Evolutionary conservation across 345 rosid species (phyloP).

Genomic region (Euclidium syriacum): DNA sequence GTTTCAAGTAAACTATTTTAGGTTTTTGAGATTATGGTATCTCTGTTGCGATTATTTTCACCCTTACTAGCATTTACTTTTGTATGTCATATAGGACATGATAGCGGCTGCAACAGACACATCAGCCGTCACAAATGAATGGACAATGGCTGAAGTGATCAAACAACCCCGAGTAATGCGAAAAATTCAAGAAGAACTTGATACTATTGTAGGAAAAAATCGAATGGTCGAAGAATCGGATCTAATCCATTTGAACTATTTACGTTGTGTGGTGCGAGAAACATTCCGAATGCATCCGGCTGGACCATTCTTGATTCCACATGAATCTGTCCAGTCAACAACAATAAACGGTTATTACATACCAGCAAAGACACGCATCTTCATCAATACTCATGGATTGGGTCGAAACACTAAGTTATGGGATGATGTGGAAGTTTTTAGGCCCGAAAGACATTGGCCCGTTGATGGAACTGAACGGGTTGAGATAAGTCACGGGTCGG

Average conservation of each 20-base stretch:
- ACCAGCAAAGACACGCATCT: conserved; percentile 81
- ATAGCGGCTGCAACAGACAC: conserved; percentile 96
- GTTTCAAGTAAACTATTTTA: no score
- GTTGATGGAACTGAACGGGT: conserved; percentile 52
- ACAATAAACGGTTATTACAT: conserved; percentile 66
- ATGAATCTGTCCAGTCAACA: conserved; percentile 65
- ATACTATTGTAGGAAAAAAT: conserved; percentile 51
- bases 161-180: conserved; percentile 67
- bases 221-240: conserved; percentile 72
- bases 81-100: no score
- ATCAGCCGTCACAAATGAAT: conserved; percentile 91
- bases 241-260: conserved; percentile 56
- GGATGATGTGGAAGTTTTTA: conserved; percentile 61
- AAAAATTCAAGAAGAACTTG: conserved; percentile 73
- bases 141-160: conserved; percentile 96
- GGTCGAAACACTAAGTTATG: conserved; percentile 74
- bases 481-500: conserved; percentile 91
- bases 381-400: conserved; percentile 85
- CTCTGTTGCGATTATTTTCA: no score
- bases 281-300: conserved; percentile 96
- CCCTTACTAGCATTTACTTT: no score
- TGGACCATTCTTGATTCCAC: conserved; percentile 88
- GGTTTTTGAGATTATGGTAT: no score
- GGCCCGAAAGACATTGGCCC: conserved; percentile 77
- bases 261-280: conserved; percentile 92